Evolutionary conservation across 2,329 filamentous ascomycete species (phyloP).

Genomic region (Stagonosporopsis rhizophila): DNA sequence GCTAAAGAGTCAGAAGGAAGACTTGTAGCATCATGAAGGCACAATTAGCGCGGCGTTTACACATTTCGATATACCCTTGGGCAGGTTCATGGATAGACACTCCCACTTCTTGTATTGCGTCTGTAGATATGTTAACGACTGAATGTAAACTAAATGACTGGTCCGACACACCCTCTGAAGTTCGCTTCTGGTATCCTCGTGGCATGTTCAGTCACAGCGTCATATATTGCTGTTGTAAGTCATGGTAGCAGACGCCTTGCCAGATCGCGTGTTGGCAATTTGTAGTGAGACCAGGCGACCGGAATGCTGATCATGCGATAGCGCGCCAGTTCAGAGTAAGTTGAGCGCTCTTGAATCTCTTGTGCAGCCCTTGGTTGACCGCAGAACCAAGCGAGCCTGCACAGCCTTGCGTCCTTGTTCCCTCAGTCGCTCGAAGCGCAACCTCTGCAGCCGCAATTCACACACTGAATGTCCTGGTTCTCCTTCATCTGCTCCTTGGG

Average conservation of each 20-base stretch:
- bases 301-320: not conserved
- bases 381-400: not conserved
- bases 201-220: not conserved
- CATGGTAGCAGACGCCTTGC: not conserved
- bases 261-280: not conserved
- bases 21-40: not conserved
- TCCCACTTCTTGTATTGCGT: conserved; percentile 24
- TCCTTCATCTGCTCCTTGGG: conserved; percentile 90
- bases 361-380: not conserved
- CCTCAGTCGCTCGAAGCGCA: conserved; percentile 82
- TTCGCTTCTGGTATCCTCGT: not conserved
- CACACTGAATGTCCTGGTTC: conserved; percentile 87
- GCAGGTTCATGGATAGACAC: conserved; percentile 21
- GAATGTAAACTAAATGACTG: conserved; percentile 22
- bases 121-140: conserved; percentile 38
- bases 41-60: conserved; percentile 20
- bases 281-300: too few relatives aligned
- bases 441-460: conserved; percentile 91
- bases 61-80: conserved; percentile 29
- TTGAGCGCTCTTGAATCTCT: not conserved
- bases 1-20: not conserved
- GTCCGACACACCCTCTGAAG: conserved; percentile 31
- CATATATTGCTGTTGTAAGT: too few relatives aligned
- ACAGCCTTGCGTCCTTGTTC: not conserved
- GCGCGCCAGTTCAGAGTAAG: not conserved